Percentiles rank a stretch among this genome's conserved stretches.
Conservation (phyloP, 2,329 filamentous ascomycete genomes). For the Nectriaceae sp. region DNA sequence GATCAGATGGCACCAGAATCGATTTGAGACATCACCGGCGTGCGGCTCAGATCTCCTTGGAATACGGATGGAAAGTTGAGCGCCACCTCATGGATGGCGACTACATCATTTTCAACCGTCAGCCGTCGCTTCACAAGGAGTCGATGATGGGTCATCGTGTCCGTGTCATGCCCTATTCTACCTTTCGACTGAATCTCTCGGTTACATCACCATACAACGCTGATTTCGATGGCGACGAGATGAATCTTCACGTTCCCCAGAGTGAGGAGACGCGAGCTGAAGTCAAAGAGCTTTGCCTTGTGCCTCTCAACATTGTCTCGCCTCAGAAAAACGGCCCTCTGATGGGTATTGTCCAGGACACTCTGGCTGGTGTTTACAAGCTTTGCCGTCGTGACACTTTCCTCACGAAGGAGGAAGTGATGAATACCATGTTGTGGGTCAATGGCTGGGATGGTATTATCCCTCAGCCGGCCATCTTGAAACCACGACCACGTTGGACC, state of each 20-base stretch:
- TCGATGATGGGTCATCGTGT: slow-evolving; percentile 99
- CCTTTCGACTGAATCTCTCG: slow-evolving; percentile 94
- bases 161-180: slow-evolving; percentile 97
- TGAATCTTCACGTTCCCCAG: slow-evolving; percentile 99
- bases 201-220: slow-evolving; percentile 99
- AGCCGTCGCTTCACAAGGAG: slow-evolving; percentile 98
- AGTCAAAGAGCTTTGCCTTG: slow-evolving; percentile 90
- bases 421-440: slow-evolving; percentile 97
- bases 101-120: slow-evolving; percentile 99
- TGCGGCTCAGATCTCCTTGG: slow-evolving; percentile 79
- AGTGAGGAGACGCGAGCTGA: slow-evolving; percentile 96
- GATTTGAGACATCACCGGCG: slow-evolving; percentile 93
- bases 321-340: slow-evolving; percentile 94
- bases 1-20: slow-evolving; percentile 89
- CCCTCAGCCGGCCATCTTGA: slow-evolving; percentile 89
- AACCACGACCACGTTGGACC: slow-evolving; percentile 91
- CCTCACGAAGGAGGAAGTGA: slow-evolving; percentile 85
- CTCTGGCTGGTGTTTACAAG: slow-evolving; percentile 95
- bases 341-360: slow-evolving; percentile 99
- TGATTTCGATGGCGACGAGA: slow-evolving; percentile 99
- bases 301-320: slow-evolving; percentile 98
- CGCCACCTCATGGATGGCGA: slow-evolving; percentile 95
- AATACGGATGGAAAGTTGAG: slow-evolving; percentile 99
- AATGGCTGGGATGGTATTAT: slow-evolving; percentile 97
- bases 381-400: slow-evolving; percentile 92